phyloP scores from a whole-genome alignment of 768 basidiomycete species.

The Candolleomyces aberdarensis region DNA sequence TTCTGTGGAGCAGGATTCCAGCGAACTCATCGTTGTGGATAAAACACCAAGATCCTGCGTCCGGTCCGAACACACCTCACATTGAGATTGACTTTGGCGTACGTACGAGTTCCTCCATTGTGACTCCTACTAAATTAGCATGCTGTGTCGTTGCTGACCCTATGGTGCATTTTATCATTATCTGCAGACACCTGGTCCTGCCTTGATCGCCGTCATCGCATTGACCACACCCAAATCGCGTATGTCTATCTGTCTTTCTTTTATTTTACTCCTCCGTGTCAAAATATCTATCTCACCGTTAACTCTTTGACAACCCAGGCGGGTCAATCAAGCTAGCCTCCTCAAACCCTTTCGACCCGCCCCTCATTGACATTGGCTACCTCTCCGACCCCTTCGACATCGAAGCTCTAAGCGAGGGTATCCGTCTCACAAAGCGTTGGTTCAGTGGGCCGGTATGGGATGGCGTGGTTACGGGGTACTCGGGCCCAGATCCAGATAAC shows the following conservation, averaged over 20 bases:
- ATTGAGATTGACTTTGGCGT: not conserved
- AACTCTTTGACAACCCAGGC: conserved; percentile 13
- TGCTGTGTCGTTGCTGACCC: not conserved
- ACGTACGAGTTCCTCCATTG: not conserved
- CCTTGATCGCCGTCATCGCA: not conserved
- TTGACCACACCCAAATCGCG: not conserved
- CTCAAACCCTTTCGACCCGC: conserved; percentile 38
- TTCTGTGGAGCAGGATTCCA: not conserved
- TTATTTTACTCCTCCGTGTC: not conserved
- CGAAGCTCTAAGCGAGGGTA: conserved; percentile 18
- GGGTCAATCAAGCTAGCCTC: conserved; percentile 33
- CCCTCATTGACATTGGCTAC: conserved; percentile 47
- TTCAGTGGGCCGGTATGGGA: conserved; percentile 1
- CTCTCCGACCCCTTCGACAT: conserved; percentile 26
- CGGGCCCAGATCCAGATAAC: too few relatives aligned
- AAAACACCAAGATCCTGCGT: not conserved
- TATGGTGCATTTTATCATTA: not conserved
- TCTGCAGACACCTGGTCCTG: not conserved
- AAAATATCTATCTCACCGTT: not conserved
- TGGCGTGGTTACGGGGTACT: too few relatives aligned
- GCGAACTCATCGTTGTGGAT: not conserved
- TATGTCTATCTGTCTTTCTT: not conserved
- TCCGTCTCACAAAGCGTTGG: conserved; percentile 16
- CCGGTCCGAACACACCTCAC: not conserved
- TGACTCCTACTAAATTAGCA: not conserved